Percentiles rank a stretch among this genome's conserved stretches.
Evolutionary conservation across 2,329 filamentous ascomycete genomes (phyloP).

Genomic region (Fusarium proliferatum): DNA sequence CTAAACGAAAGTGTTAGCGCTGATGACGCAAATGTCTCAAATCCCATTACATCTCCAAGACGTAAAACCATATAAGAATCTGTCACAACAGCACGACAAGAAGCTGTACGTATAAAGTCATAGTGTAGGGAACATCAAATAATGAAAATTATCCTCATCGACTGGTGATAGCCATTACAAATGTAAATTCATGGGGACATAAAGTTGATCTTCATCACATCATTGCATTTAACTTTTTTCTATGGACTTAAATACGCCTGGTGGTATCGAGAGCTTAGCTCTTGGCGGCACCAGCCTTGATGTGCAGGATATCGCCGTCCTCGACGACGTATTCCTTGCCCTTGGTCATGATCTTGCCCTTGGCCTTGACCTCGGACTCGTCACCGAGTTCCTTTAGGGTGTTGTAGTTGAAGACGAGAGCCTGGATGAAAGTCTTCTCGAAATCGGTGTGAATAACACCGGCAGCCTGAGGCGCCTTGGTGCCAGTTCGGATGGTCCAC

Average conservation of each 20-base stretch:
- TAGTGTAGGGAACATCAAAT: too few species aligned
- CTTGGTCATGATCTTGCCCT: slow-evolving; percentile 98
- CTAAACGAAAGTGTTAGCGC: not conserved
- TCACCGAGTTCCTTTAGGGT: slow-evolving; percentile 87
- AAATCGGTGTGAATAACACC: slow-evolving; percentile 99
- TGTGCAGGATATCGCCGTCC: slow-evolving; percentile 84
- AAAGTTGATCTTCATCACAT: slow-evolving; percentile 28
- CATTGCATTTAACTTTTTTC: slow-evolving; percentile 42
- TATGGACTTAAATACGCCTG: slow-evolving; percentile 16
- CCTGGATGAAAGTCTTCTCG: slow-evolving; percentile 99
- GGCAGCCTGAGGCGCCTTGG: slow-evolving; percentile 96
- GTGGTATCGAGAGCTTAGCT: slow-evolving; percentile 55
- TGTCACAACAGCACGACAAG: not conserved
- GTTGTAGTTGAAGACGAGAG: slow-evolving; percentile 89
- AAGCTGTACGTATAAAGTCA: too few species aligned
- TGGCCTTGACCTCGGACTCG: slow-evolving; percentile 88
- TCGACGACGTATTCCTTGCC: slow-evolving; percentile 96
- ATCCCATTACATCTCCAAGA: not conserved
- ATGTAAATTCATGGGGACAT: not conserved
- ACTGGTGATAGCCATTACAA: not conserved
- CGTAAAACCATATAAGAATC: not conserved
- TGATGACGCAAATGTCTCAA: not conserved
- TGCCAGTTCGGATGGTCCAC: slow-evolving; percentile 96
- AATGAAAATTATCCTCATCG: not conserved
- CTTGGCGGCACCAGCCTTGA: slow-evolving; percentile 91